Percentiles rank a stretch among this genome's conserved stretches.
Evolutionary conservation across 345 rosid genomes (phyloP).

Genomic region (Citrus cavaleriei): DNA sequence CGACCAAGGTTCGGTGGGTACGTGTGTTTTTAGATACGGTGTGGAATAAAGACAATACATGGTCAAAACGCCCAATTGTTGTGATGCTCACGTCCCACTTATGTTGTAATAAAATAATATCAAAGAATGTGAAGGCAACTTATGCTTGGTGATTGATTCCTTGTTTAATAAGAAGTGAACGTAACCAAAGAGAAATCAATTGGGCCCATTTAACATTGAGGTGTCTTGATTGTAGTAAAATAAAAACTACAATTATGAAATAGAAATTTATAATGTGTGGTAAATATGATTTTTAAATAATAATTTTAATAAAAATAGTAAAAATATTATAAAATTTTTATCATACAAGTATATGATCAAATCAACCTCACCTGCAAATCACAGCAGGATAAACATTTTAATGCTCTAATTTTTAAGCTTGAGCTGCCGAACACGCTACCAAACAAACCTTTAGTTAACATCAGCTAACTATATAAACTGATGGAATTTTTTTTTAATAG

Average conservation of each 20-base stretch:
- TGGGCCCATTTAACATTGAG: accelerated
- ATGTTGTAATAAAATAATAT: not conserved
- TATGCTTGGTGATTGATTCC: not conserved
- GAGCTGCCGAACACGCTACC: accelerated
- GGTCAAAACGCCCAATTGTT: not conserved
- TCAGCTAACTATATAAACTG: too few relatives aligned
- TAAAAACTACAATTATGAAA: too few relatives aligned
- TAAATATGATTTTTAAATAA: too few relatives aligned
- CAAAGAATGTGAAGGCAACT: too few relatives aligned
- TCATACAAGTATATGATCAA: accelerated
- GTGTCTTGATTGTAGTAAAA: too few relatives aligned
- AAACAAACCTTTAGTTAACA: too few relatives aligned
- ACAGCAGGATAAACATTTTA: accelerated
- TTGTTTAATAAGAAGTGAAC: slow-evolving; percentile 17
- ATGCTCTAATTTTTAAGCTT: accelerated
- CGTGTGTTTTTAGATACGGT: not conserved
- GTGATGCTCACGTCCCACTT: not conserved
- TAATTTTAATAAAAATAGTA: too few relatives aligned
- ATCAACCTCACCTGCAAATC: accelerated
- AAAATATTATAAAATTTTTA: too few relatives aligned
- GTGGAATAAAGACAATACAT: not conserved
- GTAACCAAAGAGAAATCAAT: not conserved
- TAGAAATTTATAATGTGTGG: too few relatives aligned
- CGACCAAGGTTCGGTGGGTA: not conserved
- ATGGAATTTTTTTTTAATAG: too few relatives aligned